A percentile compares a stretch with the other conserved stretches of the same genome.
phyloP scores from a whole-genome alignment of 2,329 filamentous ascomycete species.

The Rhinocladiella similis region DNA sequence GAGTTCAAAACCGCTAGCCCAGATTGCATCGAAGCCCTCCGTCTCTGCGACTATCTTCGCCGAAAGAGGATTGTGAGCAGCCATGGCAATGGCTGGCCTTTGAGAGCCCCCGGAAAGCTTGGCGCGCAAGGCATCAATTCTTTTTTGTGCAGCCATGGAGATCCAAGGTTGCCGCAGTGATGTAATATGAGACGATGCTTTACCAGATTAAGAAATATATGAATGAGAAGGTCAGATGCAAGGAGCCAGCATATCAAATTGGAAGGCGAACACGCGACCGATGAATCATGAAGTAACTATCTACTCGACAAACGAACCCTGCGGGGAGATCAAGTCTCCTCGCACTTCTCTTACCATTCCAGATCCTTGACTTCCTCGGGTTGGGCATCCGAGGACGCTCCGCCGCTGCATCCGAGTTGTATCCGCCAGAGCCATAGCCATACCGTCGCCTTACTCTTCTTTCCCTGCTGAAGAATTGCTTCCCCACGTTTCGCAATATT shows the following conservation, averaged over 20 bases:
- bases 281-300: neutral
- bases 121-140: neutral
- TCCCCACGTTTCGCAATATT: neutral
- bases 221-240: neutral
- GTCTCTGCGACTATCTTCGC: constrained; percentile 14
- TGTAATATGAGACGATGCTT: neutral
- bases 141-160: neutral
- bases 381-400: neutral
- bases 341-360: neutral
- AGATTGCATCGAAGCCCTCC: constrained; percentile 13
- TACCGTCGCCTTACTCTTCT: neutral
- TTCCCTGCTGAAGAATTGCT: neutral
- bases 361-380: neutral
- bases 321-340: neutral
- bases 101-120: neutral
- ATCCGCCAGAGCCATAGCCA: neutral
- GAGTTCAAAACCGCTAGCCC: constrained; percentile 20
- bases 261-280: neutral
- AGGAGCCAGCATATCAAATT: neutral
- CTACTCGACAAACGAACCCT: neutral
- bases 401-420: neutral
- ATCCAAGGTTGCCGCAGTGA: neutral
- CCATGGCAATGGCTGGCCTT: constrained; percentile 12
- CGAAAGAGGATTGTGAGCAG: constrained; percentile 11
- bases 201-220: neutral